Percentiles rank a stretch among this genome's conserved stretches.
These are phyloP conservation scores for Rubia tinctorum DNA, from an alignment of 305 asterid species.

Conservation along the genomic window DNA sequence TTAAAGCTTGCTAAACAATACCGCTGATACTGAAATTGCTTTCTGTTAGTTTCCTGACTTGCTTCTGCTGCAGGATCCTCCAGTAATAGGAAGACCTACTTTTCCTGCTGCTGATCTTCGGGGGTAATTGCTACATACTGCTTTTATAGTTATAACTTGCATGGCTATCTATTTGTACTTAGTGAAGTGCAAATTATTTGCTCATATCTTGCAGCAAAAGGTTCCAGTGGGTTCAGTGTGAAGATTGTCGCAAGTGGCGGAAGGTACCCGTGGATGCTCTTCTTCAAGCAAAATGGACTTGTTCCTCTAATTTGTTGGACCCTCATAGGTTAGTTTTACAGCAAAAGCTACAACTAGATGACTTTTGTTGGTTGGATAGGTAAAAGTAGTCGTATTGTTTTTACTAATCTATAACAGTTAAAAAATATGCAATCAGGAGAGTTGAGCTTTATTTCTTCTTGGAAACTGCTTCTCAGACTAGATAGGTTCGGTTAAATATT, in stretches of 20 bases:
- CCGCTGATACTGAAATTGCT: neutral
- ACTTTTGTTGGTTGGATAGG: neutral
- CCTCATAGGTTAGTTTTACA: constrained; percentile 52
- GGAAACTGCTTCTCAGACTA: neutral
- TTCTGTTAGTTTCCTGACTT: constrained; percentile 11
- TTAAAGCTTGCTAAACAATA: neutral
- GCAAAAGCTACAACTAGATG: constrained; percentile 6
- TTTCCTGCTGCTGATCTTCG: constrained; percentile 49
- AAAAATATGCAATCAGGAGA: neutral
- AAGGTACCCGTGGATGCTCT: constrained; percentile 70
- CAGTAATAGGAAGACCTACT: constrained; percentile 92
- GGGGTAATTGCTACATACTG: constrained; percentile 42
- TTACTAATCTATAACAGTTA: neutral
- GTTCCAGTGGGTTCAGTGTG: constrained; percentile 87
- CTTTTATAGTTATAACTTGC: neutral
- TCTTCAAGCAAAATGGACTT: constrained; percentile 80
- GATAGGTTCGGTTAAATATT: neutral
- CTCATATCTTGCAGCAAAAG: constrained; percentile 41
- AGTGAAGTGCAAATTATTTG: constrained; percentile 16
- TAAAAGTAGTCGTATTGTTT: neutral
- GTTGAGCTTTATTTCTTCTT: neutral
- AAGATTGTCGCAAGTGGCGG: constrained; percentile 95
- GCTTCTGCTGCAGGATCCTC: constrained; percentile 55
- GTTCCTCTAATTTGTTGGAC: constrained; percentile 71
- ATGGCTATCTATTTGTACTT: constrained; percentile 14